Evolutionary conservation across 2,329 filamentous ascomycete species (phyloP), one percentile per base, ranked within the genome.

Genomic region (Colletotrichum cordylinicola): DNA sequence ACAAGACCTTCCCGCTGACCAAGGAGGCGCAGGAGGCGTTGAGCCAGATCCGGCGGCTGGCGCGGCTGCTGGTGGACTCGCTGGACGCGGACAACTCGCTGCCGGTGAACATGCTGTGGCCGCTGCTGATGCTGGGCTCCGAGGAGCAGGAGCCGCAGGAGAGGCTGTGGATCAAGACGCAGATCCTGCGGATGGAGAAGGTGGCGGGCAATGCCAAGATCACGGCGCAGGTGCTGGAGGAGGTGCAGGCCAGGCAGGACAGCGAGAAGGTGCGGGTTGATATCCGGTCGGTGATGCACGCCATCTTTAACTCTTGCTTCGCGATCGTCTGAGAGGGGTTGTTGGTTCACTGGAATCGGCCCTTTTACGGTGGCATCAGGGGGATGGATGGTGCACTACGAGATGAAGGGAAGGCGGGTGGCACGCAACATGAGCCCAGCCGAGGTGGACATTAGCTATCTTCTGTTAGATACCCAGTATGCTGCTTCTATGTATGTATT

Each of bases 61-160:
- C 87, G 24, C 84, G 85, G 43, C 82, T 88, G 43, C 87, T 91
- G 70, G 82, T 85, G 16, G 83, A 86, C n/a, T 79, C 78, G 8
- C 79, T 85, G 9, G 83, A 87, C 33, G 81, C 81, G 1, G 85
- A 87, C 15, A 86, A 88, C 39, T 83, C 87, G 10, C 82, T 91
- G 3, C 89, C 90, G 0, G 88, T 90, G 64, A 91, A 89, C 74
- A 87, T 91, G 84, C 83, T 91, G 7, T 91, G 89, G 90, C 90
- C 90, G 2, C 80, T 91, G 9, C 82, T 91, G 55, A 90, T 92
- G 87, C 84, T 89, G 77, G 90, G 90, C 0, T 87, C 86, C 10
- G 90, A 92, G 79, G 89, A 90, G 76, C 87, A 89, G n/a, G 86
- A 88, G 62, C 55, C 80, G 0, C 83, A 84, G 6, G 88, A 90